Evolutionary conservation across 495 filamentous ascomycete genomes (phyloP).

Genomic region (Penicillium antarcticum): DNA sequence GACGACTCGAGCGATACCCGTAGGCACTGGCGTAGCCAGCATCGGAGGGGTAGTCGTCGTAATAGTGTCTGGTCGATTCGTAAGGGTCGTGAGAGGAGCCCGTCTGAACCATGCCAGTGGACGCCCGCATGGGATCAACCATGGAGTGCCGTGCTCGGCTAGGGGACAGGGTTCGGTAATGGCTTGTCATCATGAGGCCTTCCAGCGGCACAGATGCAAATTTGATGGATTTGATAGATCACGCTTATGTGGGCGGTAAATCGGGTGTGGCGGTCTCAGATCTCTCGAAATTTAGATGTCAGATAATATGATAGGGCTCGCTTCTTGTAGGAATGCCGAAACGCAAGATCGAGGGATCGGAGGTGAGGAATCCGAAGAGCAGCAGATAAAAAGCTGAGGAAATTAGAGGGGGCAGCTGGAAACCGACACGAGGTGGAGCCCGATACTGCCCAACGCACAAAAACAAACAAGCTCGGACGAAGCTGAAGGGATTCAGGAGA

Average conservation of each 20-base stretch:
- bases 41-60: conserved; percentile 36
- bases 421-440: conserved; percentile 12
- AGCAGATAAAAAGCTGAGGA: not conserved
- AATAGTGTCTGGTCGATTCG: conserved; percentile 26
- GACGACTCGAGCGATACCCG: conserved; percentile 22
- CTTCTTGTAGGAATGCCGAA: conserved; percentile 5
- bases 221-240: not conserved
- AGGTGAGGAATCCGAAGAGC: not conserved
- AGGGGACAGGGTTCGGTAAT: conserved; percentile 31
- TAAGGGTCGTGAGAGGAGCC: conserved; percentile 36
- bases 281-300: not conserved
- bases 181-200: conserved; percentile 12
- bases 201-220: not conserved
- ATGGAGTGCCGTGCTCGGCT: conserved; percentile 26
- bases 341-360: not conserved
- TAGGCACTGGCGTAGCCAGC: conserved; percentile 30
- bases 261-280: not conserved
- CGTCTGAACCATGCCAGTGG: conserved; percentile 44
- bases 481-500: conserved; percentile 1
- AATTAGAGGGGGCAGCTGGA: conserved; percentile 7
- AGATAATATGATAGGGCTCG: not conserved
- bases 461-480: not conserved
- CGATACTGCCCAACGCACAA: conserved; percentile 9
- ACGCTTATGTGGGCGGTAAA: not conserved
- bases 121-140: conserved; percentile 43